These are phyloP conservation scores for Candida ascalaphidarum DNA, from an alignment of 805 yeast species.

Conservation along the genomic window DNA sequence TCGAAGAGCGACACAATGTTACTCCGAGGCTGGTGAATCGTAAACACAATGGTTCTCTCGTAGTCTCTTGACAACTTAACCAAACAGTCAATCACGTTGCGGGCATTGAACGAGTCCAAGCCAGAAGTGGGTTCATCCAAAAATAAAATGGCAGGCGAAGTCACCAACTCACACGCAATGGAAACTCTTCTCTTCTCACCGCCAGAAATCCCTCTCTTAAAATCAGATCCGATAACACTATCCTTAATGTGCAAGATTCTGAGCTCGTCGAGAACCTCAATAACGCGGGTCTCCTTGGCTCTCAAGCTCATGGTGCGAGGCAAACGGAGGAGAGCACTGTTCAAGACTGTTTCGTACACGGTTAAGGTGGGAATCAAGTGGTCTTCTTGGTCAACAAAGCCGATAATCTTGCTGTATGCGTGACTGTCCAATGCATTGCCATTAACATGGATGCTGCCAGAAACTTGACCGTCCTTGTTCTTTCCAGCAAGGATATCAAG, in stretches of 20 bases:
- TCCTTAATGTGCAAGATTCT: conserved; percentile 80
- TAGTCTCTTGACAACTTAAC: conserved; percentile 72
- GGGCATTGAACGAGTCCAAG: conserved; percentile 87
- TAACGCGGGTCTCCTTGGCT: conserved; percentile 70
- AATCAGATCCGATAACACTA: conserved; percentile 80
- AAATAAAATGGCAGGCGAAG: conserved; percentile 76
- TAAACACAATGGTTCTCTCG: conserved; percentile 81
- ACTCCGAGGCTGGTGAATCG: conserved; percentile 96
- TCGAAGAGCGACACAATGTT: conserved; percentile 91
- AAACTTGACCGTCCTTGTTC: conserved; percentile 62
- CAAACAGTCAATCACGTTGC: conserved; percentile 79
- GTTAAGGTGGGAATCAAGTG: conserved; percentile 85
- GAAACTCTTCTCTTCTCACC: conserved; percentile 91
- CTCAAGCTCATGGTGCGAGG: conserved; percentile 72
- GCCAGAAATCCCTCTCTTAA: conserved; percentile 86
- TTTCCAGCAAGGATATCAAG: conserved; percentile 88
- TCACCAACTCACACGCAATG: conserved; percentile 87
- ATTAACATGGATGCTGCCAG: conserved; percentile 69
- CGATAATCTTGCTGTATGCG: conserved; percentile 61
- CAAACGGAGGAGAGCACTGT: conserved; percentile 80
- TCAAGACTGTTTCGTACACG: conserved; percentile 90
- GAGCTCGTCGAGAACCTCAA: conserved; percentile 78
- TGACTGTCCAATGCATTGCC: conserved; percentile 43
- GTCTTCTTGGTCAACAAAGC: conserved; percentile 96
- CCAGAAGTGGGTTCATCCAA: conserved; percentile 96